Evolutionary conservation across 78 protist species (phyloP).

Genomic region (Chrysochromulina tobinii): DNA sequence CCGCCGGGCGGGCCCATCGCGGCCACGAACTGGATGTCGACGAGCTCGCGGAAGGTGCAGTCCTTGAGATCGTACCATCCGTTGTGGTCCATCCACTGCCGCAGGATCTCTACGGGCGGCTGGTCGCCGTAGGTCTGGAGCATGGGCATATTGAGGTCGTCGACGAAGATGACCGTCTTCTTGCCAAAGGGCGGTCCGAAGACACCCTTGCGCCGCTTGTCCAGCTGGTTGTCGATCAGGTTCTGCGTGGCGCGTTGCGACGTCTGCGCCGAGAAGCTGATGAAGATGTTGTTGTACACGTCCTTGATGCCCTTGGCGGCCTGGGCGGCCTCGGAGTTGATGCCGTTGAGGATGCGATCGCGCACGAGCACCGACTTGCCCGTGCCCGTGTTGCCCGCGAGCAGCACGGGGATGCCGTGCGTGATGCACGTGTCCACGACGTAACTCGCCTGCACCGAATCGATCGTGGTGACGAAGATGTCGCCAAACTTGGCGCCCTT

Average conservation of each 20-base stretch:
- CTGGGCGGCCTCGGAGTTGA: neutral
- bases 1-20: conserved; percentile 90
- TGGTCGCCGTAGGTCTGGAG: conserved; percentile 66
- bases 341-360: conserved; percentile 1
- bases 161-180: conserved; percentile 57
- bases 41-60: conserved; percentile 2
- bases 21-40: conserved; percentile 69
- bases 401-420: conserved; percentile 32
- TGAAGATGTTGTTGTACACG: neutral
- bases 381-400: conserved; percentile 80
- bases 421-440: conserved; percentile 19
- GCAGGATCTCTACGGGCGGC: conserved; percentile 78
- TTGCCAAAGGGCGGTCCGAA: conserved; percentile 67
- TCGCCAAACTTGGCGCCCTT: conserved; percentile 45
- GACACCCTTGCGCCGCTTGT: conserved; percentile 64
- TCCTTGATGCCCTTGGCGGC: too few relatives aligned
- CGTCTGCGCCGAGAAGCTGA: conserved; percentile 70
- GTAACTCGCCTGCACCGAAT: conserved; percentile 52
- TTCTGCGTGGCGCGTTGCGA: conserved; percentile 45
- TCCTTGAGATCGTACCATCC: conserved; percentile 75
- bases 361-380: conserved; percentile 67
- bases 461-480: conserved; percentile 68
- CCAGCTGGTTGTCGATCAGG: conserved; percentile 58
- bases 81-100: conserved; percentile 78
- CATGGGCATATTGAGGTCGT: conserved; percentile 79